Evolutionary conservation across 176 grass and related monocot genomes (phyloP).

Genomic region (Pontederia paniculata): DNA sequence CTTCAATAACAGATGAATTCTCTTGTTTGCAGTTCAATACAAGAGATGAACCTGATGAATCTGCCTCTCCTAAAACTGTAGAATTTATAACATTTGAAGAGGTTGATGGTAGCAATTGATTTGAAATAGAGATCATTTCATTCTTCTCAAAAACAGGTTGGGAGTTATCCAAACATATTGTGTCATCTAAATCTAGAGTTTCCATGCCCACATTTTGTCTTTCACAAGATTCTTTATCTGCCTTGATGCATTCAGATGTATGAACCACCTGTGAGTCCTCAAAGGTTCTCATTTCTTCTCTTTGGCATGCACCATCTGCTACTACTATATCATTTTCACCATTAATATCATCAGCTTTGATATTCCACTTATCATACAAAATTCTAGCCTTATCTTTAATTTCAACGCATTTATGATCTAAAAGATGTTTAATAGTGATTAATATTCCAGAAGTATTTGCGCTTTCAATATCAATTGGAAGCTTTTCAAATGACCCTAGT

Average conservation of each 20-base stretch:
- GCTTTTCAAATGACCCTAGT: conserved; percentile 32
- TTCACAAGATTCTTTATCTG: conserved; percentile 7
- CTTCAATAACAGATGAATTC: background rate
- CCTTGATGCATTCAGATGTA: background rate
- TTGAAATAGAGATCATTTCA: conserved; percentile 15
- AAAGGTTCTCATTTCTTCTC: conserved; percentile 8
- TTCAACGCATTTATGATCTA: conserved; percentile 23
- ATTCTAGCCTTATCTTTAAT: conserved; percentile 45
- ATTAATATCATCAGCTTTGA: conserved; percentile 1
- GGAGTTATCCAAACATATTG: conserved; percentile 4
- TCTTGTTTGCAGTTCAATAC: background rate
- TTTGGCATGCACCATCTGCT: conserved; percentile 3
- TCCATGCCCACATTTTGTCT: conserved; percentile 6
- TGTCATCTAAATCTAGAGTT: conserved; percentile 12
- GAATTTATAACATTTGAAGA: conserved; percentile 10
- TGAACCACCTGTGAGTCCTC: background rate
- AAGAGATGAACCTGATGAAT: background rate
- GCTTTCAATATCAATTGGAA: conserved; percentile 25
- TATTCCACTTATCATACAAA: conserved; percentile 38
- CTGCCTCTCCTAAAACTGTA: conserved; percentile 14
- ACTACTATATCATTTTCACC: conserved; percentile 7
- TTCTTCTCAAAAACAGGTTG: conserved; percentile 13
- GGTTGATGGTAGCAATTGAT: conserved; percentile 8
- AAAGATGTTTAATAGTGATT: conserved; percentile 30
- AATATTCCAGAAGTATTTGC: conserved; percentile 27